Conservation (phyloP, 495 filamentous ascomycete species). For the Penicillium desertorum region DNA sequence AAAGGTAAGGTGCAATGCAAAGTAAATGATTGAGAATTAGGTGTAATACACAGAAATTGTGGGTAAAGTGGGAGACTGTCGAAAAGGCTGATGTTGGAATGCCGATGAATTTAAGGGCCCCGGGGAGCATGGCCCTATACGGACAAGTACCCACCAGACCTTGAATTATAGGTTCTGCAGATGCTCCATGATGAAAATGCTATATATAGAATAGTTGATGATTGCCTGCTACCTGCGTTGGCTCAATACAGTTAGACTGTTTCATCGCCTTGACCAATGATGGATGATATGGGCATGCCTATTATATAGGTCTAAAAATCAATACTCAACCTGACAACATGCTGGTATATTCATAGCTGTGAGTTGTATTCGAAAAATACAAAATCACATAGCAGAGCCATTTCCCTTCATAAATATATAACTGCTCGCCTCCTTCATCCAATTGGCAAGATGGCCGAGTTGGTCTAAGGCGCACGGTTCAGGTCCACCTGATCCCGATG, state of each 20-base stretch:
- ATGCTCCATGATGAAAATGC: not conserved
- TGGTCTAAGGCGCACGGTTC: constrained; percentile 35
- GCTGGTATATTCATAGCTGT: no score
- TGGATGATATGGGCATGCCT: no score
- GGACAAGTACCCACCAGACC: not conserved
- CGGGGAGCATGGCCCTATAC: not conserved
- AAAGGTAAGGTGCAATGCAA: not conserved
- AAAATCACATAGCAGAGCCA: no score
- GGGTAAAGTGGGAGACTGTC: not conserved
- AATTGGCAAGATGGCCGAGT: constrained; percentile 33
- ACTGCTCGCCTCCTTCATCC: not conserved
- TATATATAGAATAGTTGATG: not conserved
- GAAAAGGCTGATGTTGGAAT: not conserved
- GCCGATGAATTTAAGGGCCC: not conserved
- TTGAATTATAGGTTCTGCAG: not conserved
- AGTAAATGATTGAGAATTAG: not conserved
- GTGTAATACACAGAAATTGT: not conserved
- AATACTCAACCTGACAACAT: no score
- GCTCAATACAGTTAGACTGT: no score
- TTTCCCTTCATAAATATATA: not conserved
- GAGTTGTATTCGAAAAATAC: no score
- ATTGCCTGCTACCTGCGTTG: not conserved
- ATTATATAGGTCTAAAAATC: no score
- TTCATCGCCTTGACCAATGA: no score
- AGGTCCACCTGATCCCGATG: constrained; percentile 28